Conservation (phyloP, 495 filamentous ascomycete genomes). For the Aspergillus egyptiacus region DNA sequence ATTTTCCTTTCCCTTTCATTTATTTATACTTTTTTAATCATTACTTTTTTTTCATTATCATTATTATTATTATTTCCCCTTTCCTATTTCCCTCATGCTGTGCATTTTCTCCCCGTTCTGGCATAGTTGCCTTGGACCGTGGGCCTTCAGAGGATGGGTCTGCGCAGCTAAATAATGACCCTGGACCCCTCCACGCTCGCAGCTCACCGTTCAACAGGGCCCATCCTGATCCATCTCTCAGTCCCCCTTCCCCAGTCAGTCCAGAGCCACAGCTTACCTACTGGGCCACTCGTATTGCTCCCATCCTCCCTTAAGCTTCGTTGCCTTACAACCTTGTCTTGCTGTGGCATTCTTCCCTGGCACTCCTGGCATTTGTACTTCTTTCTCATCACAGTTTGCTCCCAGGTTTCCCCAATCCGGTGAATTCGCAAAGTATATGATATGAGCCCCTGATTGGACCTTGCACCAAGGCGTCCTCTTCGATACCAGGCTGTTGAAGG, state of each 20-base stretch:
- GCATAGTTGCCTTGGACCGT: constrained; percentile 13
- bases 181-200: constrained; percentile 39
- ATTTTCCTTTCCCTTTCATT: constrained; percentile 10
- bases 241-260: constrained; percentile 13
- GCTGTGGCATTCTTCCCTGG: constrained; percentile 10
- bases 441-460: constrained; percentile 1
- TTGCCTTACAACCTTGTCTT: constrained; percentile 11
- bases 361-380: too few relatives aligned
- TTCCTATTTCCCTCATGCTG: constrained; percentile 4
- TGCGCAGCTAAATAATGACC: constrained; percentile 45
- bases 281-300: constrained; percentile 17
- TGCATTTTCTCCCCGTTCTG: constrained; percentile 12
- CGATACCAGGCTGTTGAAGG: constrained; percentile 15
- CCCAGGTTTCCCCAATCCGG: constrained; percentile 1
- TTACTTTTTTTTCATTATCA: constrained; percentile 14
- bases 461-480: constrained; percentile 3
- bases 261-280: constrained; percentile 20
- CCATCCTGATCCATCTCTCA: constrained; percentile 23
- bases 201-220: constrained; percentile 31
- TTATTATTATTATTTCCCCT: constrained; percentile 7
- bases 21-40: constrained; percentile 15
- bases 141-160: constrained; percentile 25
- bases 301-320: constrained; percentile 17
- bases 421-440: constrained; percentile 4
- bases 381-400: constrained; percentile 5